Percentiles rank a stretch among this genome's conserved stretches.
These are phyloP conservation scores for Coemansia sp. DNA, from an alignment of 192 early-diverging fungal species.

Conservation along the genomic window DNA sequence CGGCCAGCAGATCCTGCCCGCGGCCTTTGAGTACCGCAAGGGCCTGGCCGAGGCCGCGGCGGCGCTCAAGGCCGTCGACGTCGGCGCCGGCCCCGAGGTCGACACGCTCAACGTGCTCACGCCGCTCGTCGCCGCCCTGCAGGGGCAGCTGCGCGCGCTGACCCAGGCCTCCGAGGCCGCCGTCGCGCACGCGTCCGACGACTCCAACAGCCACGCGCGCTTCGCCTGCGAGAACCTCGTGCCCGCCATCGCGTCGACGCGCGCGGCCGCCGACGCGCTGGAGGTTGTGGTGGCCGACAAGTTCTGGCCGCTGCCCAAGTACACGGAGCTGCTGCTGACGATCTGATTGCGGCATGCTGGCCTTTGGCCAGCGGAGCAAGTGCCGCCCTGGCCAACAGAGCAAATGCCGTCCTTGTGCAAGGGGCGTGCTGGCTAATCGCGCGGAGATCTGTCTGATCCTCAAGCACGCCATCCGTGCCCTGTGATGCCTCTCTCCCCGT, in stretches of 20 bases:
- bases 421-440: too few species aligned
- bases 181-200: constrained; percentile 41
- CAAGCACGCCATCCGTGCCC: too few species aligned
- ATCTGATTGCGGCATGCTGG: constrained; percentile 30
- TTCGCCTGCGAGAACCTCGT: constrained; percentile 58
- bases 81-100: constrained; percentile 65
- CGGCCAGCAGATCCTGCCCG: constrained; percentile 81
- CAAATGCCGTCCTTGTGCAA: too few species aligned
- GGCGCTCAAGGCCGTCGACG: constrained; percentile 59
- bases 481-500: too few species aligned
- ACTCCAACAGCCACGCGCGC: constrained; percentile 63
- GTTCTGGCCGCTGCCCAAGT: constrained; percentile 96
- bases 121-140: constrained; percentile 56
- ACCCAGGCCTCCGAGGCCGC: constrained; percentile 55
- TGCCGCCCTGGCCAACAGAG: too few species aligned
- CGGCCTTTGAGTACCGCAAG: constrained; percentile 84
- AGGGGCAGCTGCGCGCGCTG: constrained; percentile 56
- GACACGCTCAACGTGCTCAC: constrained; percentile 65
- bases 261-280: constrained; percentile 67
- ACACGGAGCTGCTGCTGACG: constrained; percentile 84
- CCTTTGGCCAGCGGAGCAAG: too few species aligned
- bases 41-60: constrained; percentile 77
- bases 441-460: too few species aligned
- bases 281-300: constrained; percentile 85
- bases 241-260: constrained; percentile 67